These are phyloP conservation scores for Acanthamoeba healyi DNA, from an alignment of 208 protist genomes.

Conservation along the genomic window DNA sequence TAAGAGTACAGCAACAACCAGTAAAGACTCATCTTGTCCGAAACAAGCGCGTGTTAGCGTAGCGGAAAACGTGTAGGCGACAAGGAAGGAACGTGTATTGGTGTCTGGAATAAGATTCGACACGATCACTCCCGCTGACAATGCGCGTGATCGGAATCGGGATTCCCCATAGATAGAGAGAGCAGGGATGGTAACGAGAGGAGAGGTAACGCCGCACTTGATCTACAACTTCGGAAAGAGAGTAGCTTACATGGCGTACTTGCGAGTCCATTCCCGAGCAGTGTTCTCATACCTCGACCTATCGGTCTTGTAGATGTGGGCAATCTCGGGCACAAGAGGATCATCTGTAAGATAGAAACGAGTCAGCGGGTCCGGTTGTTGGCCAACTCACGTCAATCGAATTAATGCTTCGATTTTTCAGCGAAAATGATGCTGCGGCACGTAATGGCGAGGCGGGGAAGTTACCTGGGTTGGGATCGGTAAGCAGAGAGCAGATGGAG, in stretches of 20 bases:
- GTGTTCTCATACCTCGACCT: slow-evolving; percentile 83
- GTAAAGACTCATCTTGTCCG: neutral
- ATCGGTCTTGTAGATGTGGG: slow-evolving; percentile 89
- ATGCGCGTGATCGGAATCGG: neutral
- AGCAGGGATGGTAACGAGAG: neutral
- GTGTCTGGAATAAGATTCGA: neutral
- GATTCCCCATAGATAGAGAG: neutral
- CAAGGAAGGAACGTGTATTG: neutral
- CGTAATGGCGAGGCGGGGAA: neutral
- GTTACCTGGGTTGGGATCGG: slow-evolving; percentile 99
- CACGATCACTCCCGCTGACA: neutral
- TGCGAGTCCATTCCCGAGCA: slow-evolving; percentile 91
- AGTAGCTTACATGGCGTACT: slow-evolving; percentile 82
- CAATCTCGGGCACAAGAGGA: slow-evolving; percentile 93
- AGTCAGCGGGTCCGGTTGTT: neutral
- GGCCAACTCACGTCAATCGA: too few species aligned
- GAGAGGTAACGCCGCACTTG: neutral
- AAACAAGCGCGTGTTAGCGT: neutral
- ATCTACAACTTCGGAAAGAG: neutral
- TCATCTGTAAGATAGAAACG: slow-evolving; percentile 83
- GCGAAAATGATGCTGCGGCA: neutral
- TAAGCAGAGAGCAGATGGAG: slow-evolving; percentile 98
- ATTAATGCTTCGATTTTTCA: neutral
- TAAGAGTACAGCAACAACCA: neutral
- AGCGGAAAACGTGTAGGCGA: neutral